Percentiles rank a stretch among this genome's conserved stretches.
Conservation (phyloP, 139 green algal genomes). For the Auxenochlorella pyrenoidosa region DNA sequence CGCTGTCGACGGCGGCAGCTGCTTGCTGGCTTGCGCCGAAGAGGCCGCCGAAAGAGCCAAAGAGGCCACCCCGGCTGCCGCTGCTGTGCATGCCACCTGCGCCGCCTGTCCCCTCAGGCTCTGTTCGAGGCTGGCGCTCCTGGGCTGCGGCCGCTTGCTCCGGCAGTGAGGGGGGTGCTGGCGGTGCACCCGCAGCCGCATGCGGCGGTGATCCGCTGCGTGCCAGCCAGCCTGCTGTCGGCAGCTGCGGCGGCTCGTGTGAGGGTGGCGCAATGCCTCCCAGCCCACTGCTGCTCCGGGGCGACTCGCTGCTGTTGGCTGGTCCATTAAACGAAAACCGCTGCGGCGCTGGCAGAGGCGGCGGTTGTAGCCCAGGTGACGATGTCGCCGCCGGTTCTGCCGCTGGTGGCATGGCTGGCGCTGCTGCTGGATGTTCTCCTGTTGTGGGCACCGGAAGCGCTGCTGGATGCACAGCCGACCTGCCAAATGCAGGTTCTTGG, state of each 20-base stretch:
- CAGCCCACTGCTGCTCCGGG: neutral
- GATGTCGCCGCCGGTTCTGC: neutral
- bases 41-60: constrained; percentile 6
- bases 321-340: neutral
- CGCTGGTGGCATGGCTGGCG: neutral
- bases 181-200: neutral
- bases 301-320: neutral
- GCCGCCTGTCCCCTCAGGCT: neutral
- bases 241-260: neutral
- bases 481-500: neutral
- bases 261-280: neutral
- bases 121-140: neutral
- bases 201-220: neutral
- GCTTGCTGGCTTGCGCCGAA: neutral
- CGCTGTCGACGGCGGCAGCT: neutral
- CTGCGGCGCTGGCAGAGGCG: neutral
- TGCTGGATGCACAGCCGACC: neutral
- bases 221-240: neutral
- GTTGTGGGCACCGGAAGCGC: neutral
- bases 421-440: neutral
- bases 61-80: neutral
- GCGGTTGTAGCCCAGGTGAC: neutral
- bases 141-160: neutral
- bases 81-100: neutral
- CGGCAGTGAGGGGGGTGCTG: neutral